Base-by-base conservation (phyloP, 768 basidiomycete genomes). In the Basidioascus undulatus region DNA sequence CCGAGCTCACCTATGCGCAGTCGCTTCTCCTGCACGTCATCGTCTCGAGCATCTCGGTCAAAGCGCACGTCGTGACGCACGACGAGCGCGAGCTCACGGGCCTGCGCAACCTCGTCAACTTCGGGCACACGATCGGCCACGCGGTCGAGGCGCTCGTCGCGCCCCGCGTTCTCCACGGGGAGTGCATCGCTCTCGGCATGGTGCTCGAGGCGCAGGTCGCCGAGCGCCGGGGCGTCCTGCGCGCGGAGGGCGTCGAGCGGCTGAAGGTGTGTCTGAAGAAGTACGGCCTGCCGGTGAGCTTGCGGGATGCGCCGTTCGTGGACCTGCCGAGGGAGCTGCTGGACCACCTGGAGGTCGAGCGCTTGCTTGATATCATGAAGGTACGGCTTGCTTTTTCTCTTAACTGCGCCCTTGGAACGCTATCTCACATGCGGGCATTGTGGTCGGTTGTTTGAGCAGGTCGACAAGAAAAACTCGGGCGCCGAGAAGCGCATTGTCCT, bases 31-130 rank as follows among this genome's bases (percentile, higher is more conserved):
- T 96, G 25, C 76, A 74, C 21, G 76, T 94, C 54, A 87, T 96
- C 53, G 70, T 77, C 25, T 83, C 79, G 1, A 89, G 84, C 28
- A 86, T 86, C 59, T 76, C 74, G 38, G 87, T 94, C 46, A 98
- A 96, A 59, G 72, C 92, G 0, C 78, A 94, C 59, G 94, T 96
- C 51, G 92, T 96, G 46, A 87, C 89, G 25, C 69, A 82, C 50
- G 92, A 98, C 61, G 83, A 87, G 58, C 80, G 77, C 53, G 92
- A 98, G 62, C n/a, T n/a, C n/a, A 86, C 86, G 0, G 82, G 92
- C 18, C 68, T 98, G 32, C 80, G 92, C 47, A 94, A 94, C 63
- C 74, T 98, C 40, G 89, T 98, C 64, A 98, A 98, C 61, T 96
- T 96, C 54, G 92, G 92, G 1, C 92, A 98, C 59, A 84, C 79